Evolutionary conservation across 306 rosid genomes (phyloP).

Genomic region (Cucumis hystrix): DNA sequence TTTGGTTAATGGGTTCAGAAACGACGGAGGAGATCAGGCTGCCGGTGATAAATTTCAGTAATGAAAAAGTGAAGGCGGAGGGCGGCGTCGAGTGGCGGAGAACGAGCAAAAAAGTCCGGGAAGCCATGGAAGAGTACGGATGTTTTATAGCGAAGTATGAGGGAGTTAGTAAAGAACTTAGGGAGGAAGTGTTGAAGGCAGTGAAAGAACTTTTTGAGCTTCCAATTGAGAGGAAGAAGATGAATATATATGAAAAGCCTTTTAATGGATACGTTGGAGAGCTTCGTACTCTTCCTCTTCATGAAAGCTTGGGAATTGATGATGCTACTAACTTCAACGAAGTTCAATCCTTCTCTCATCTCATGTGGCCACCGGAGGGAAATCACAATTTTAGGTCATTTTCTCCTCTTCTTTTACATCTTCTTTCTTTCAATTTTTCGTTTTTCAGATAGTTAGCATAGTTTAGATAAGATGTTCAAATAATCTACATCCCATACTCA

Average conservation of each 20-base stretch:
- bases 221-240: conserved; percentile 27
- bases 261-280: conserved; percentile 37
- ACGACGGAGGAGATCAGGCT: neutral
- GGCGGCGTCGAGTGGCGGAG: conserved; percentile 17
- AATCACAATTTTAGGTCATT: conserved; percentile 24
- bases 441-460: no score
- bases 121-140: conserved; percentile 33
- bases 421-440: neutral
- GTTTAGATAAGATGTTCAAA: no score
- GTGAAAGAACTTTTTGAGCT: conserved; percentile 23
- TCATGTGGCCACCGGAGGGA: conserved; percentile 39
- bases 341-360: conserved; percentile 17
- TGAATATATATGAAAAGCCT: conserved; percentile 30
- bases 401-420: no score
- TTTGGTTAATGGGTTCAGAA: conserved; percentile 18
- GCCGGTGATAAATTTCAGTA: conserved; percentile 25
- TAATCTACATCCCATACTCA: no score
- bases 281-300: conserved; percentile 27
- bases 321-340: conserved; percentile 19
- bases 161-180: conserved; percentile 4
- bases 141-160: conserved; percentile 21
- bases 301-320: conserved; percentile 41
- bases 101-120: conserved; percentile 16
- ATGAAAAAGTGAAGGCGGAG: conserved; percentile 6
- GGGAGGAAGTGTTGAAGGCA: conserved; percentile 4